Percentiles rank a stretch among this genome's conserved stretches.
Conservation (phyloP, 2,329 filamentous ascomycete species). For the Penicillium sp. region DNA sequence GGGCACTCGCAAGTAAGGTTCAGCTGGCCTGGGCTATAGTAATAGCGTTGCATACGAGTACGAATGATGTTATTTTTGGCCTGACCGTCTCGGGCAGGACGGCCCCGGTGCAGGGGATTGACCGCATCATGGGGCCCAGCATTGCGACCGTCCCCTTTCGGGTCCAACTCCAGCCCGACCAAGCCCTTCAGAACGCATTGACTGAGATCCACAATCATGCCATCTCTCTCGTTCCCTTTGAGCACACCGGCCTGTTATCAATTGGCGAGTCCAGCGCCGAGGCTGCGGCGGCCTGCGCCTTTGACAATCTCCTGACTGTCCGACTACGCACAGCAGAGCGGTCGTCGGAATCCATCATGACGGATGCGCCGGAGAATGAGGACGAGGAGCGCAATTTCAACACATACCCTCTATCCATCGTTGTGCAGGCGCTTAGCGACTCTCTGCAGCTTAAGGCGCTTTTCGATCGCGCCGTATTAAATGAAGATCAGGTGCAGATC, state of each 20-base stretch:
- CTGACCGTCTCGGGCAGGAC: constrained; percentile 8
- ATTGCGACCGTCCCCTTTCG: constrained; percentile 17
- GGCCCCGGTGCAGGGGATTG: constrained; percentile 7
- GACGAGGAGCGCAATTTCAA: constrained; percentile 1
- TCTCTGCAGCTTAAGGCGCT: constrained; percentile 4
- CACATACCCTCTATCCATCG: constrained; percentile 17
- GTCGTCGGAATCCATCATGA: neutral
- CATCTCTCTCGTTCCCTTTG: constrained; percentile 60
- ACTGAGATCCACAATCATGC: constrained; percentile 58
- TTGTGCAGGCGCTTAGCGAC: neutral
- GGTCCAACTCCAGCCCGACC: constrained; percentile 8
- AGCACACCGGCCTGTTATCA: constrained; percentile 58
- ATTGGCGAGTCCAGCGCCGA: constrained; percentile 56
- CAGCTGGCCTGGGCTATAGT: constrained; percentile 13
- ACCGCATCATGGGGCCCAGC: constrained; percentile 13
- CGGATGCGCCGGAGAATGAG: neutral
- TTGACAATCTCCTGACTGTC: constrained; percentile 48
- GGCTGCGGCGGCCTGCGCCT: constrained; percentile 43
- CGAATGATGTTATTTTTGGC: constrained; percentile 15
- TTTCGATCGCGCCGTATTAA: constrained; percentile 13
- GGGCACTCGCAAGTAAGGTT: no score
- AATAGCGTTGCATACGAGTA: constrained; percentile 7
- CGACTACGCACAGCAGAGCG: constrained; percentile 15
- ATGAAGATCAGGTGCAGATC: constrained; percentile 16
- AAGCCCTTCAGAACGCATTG: constrained; percentile 53